A percentile compares a stretch with the other conserved stretches of the same genome.
Evolutionary conservation across 2,329 filamentous ascomycete species (phyloP).

Genomic region (Neospermospora avenae): DNA sequence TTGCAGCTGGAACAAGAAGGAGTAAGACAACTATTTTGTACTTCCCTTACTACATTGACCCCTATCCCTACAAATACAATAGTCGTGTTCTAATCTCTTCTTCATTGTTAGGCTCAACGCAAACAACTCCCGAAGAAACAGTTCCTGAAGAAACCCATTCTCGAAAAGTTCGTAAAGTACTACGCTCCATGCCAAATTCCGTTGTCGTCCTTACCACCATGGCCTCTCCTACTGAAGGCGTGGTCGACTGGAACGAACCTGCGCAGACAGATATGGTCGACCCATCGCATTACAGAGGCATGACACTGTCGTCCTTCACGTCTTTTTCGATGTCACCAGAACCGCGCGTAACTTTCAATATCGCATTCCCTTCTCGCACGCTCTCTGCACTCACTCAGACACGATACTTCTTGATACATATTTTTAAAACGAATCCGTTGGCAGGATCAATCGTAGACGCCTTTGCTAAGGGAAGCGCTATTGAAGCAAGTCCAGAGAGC

Average conservation of each 20-base stretch:
- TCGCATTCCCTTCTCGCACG: constrained; percentile 32
- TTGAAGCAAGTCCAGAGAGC: not conserved
- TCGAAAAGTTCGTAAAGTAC: constrained; percentile 26
- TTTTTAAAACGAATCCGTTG: constrained; percentile 18
- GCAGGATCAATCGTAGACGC: constrained; percentile 26
- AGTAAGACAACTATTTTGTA: not conserved
- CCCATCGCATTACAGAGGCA: constrained; percentile 20
- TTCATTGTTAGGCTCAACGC: no score
- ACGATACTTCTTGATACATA: constrained; percentile 28
- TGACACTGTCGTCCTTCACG: constrained; percentile 36
- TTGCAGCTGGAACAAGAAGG: not conserved
- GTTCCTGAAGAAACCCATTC: constrained; percentile 15
- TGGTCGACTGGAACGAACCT: not conserved
- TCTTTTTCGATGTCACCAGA: constrained; percentile 31
- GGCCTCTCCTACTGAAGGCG: not conserved
- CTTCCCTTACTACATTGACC: no score
- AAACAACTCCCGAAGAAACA: not conserved
- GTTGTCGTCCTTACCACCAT: constrained; percentile 32
- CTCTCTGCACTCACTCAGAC: constrained; percentile 23
- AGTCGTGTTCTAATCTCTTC: not conserved
- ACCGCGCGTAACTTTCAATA: constrained; percentile 36
- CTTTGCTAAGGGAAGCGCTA: constrained; percentile 22
- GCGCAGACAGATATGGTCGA: not conserved
- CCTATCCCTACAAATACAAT: not conserved
- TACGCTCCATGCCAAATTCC: constrained; percentile 32